Evolutionary conservation across 768 basidiomycete genomes (phyloP).

Genomic region (Russula sp.): DNA sequence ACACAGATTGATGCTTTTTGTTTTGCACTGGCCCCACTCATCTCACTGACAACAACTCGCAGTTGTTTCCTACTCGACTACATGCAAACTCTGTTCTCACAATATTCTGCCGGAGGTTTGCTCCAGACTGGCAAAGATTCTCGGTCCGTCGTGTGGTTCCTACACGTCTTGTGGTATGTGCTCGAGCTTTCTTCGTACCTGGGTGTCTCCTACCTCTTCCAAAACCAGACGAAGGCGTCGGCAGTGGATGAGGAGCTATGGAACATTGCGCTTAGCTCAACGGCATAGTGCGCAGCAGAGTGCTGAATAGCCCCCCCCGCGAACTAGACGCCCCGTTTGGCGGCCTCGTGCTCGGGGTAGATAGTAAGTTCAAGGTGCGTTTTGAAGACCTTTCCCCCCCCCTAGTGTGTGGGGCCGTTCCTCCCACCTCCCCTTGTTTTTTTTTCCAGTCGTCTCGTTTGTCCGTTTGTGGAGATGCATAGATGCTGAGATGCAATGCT

Average conservation of each 20-base stretch:
- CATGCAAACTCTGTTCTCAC: conserved; percentile 79
- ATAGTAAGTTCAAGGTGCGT: conserved; percentile 72
- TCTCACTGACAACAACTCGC: neutral
- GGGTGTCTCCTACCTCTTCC: conserved; percentile 74
- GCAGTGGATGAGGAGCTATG: conserved; percentile 52
- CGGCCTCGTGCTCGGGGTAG: conserved; percentile 74
- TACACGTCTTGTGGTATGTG: conserved; percentile 64
- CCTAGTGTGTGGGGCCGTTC: too few relatives aligned
- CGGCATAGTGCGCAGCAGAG: conserved; percentile 28
- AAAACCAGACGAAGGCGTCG: conserved; percentile 35
- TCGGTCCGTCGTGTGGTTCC: conserved; percentile 77
- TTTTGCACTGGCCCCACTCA: neutral
- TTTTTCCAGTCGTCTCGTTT: too few relatives aligned
- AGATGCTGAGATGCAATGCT: too few relatives aligned
- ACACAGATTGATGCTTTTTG: conserved; percentile 50
- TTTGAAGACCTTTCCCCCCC: too few relatives aligned
- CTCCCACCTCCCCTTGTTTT: too few relatives aligned
- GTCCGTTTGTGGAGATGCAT: too few relatives aligned
- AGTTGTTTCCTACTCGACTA: conserved; percentile 90
- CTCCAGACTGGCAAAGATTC: conserved; percentile 74
- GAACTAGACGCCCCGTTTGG: conserved; percentile 56
- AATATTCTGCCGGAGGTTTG: conserved; percentile 87
- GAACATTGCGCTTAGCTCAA: conserved; percentile 54
- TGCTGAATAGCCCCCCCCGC: conserved; percentile 48
- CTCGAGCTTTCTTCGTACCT: conserved; percentile 63